Base-by-base conservation (phyloP, 495 filamentous ascomycete species). In the Neurospora sp. region DNA sequence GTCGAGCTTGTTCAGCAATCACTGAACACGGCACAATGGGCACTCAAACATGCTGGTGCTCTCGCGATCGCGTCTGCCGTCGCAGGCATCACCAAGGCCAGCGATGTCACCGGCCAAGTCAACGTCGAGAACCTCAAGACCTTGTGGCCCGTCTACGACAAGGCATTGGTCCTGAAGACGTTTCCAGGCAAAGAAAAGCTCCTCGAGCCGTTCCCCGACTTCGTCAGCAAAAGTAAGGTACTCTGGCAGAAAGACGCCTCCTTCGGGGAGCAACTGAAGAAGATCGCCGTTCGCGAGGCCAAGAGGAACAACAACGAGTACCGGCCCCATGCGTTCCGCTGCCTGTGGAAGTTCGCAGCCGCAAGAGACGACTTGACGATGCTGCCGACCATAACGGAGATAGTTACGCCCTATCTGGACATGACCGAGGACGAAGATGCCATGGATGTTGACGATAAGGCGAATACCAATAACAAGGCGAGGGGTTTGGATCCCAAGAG, bases 161-260 rank as follows among this genome's bases (percentile, higher is more conserved):
- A 90, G 77, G 90, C 94, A 3, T 78, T 97, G 70, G 85, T 87
- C 18, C 91, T 96, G 27, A 98, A 96, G 83, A 97, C 94, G 5
- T 99, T 97, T 88, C 90, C 92, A 11, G 94, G 93, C 10, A 99
- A 99, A 82, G 96, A 98, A 81, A 90, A 88, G 72, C 89, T 98
- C 69, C 83, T 98, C n/a, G 86, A 89, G 72, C 91, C 92, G n/a
- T 91, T 97, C 79, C 90, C 93, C 14, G 89, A 88, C 72, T 94
- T 97, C 76, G 88, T 90, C 2, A 83, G 87, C 70, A 88, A 90
- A 71, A 87, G 84, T 14, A 87, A 85, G 77, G 83, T 78, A 16
- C 77, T 92, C 31, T 94, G 92, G 88, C 77, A 79, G 41, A 80
- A 77, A 14, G 85, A 90, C 41, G 75, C 80, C 27, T 81, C 83